phyloP scores from a whole-genome alignment of 2,329 filamentous ascomycete genomes.

The Decorospora gaudefroyi region DNA sequence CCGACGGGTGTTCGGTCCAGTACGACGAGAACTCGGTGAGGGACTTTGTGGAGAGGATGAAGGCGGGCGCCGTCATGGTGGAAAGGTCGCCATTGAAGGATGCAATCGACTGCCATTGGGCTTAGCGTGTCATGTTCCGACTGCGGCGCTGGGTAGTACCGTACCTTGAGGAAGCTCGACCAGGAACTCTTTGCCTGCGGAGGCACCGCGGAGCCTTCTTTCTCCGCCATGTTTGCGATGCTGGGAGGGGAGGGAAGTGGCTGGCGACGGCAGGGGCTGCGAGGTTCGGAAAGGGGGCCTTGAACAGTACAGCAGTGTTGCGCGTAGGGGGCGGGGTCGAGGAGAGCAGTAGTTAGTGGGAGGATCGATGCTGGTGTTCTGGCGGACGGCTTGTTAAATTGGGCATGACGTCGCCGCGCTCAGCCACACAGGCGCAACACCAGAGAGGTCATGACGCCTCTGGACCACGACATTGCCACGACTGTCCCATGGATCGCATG shows the following conservation, averaged over 20 bases:
- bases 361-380: conserved; percentile 16
- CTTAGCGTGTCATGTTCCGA: conserved; percentile 8
- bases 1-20: conserved; percentile 60
- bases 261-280: neutral
- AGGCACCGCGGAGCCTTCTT: conserved; percentile 55
- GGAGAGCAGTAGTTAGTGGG: neutral
- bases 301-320: too few relatives aligned
- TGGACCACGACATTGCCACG: neutral
- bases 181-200: conserved; percentile 54
- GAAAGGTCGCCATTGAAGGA: conserved; percentile 62
- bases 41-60: conserved; percentile 60
- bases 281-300: too few relatives aligned
- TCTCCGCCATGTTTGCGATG: conserved; percentile 30
- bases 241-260: neutral
- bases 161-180: conserved; percentile 57
- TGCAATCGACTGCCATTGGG: conserved; percentile 52
- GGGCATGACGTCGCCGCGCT: conserved; percentile 26
- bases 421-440: conserved; percentile 18
- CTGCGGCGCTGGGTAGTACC: conserved; percentile 8
- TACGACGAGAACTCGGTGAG: conserved; percentile 62
- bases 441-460: conserved; percentile 11
- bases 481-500: too few relatives aligned
- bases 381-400: conserved; percentile 19
- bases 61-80: conserved; percentile 61
- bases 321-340: conserved; percentile 6